Conservation (phyloP, 2,329 filamentous ascomycete species). For the Daldinia sp. region DNA sequence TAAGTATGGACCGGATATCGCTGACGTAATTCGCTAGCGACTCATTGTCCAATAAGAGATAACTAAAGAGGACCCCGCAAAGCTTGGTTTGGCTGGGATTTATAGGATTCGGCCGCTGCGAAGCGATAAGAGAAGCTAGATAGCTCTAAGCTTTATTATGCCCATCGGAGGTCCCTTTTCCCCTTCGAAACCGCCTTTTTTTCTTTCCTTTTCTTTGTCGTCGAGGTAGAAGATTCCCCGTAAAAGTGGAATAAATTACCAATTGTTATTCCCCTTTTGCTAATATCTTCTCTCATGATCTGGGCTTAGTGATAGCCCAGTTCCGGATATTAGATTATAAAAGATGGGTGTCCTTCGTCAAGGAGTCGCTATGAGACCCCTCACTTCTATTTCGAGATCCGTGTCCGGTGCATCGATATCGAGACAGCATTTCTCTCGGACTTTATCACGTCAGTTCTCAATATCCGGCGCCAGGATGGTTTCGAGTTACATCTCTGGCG, state of each 20-base stretch:
- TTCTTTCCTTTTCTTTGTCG: conserved; percentile 1
- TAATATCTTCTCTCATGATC: conserved; percentile 18
- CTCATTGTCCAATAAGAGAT: conserved; percentile 28
- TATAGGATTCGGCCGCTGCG: conserved; percentile 26
- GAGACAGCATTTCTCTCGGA: conserved; percentile 13
- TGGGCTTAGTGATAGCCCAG: conserved; percentile 9
- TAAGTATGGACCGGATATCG: conserved; percentile 28
- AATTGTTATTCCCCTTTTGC: conserved; percentile 18
- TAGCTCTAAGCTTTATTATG: conserved; percentile 22
- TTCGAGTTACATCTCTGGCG: conserved; percentile 49
- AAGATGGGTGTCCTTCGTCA: conserved; percentile 45
- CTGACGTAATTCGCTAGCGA: conserved; percentile 26
- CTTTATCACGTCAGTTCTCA: conserved; percentile 30
- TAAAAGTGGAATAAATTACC: conserved; percentile 17
- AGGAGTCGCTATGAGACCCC: conserved; percentile 40
- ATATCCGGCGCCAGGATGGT: conserved; percentile 40
- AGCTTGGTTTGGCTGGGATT: conserved; percentile 25
- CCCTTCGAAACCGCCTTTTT: neutral
- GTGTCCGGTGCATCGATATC: conserved; percentile 33
- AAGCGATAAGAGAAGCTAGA: conserved; percentile 35
- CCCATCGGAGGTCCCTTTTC: neutral
- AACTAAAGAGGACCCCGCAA: conserved; percentile 39
- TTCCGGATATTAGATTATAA: neutral
- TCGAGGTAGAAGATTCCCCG: conserved; percentile 7
- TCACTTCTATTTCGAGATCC: conserved; percentile 37